phyloP scores from a whole-genome alignment of 2,329 filamentous ascomycete genomes.

The Talaromyces sp. region DNA sequence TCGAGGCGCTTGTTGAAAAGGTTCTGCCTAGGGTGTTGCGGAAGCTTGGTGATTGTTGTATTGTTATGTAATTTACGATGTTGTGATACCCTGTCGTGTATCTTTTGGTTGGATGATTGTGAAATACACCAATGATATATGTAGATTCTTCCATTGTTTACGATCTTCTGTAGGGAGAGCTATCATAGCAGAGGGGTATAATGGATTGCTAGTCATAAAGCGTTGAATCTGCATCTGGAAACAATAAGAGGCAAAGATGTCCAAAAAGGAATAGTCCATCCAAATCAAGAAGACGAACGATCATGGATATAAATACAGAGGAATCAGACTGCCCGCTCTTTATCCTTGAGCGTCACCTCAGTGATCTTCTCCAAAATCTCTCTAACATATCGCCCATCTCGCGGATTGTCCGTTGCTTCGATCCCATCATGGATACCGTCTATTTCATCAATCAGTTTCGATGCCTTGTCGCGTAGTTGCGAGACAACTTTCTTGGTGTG shows the following conservation, averaged over 20 bases:
- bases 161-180: not conserved
- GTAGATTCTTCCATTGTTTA: not conserved
- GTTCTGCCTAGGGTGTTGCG: slow-evolving; percentile 59
- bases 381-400: slow-evolving; percentile 56
- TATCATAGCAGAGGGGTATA: slow-evolving; percentile 14
- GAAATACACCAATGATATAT: not conserved
- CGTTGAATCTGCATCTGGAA: not conserved
- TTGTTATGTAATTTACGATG: slow-evolving; percentile 61
- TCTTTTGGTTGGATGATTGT: not conserved
- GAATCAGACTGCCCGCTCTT: slow-evolving; percentile 8
- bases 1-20: slow-evolving; percentile 60
- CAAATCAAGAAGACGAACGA: not conserved
- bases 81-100: not conserved
- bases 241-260: not conserved
- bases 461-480: slow-evolving; percentile 63
- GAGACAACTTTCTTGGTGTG: slow-evolving; percentile 70
- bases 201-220: not conserved
- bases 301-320: not conserved
- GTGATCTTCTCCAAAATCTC: slow-evolving; percentile 68
- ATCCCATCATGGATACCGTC: slow-evolving; percentile 46
- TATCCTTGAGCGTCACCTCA: slow-evolving; percentile 34
- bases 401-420: slow-evolving; percentile 2
- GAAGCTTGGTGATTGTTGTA: slow-evolving; percentile 67
- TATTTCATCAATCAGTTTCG: slow-evolving; percentile 61
- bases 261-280: not conserved